Percentiles rank a stretch among this genome's conserved stretches.
Conservation (phyloP, 768 basidiomycete genomes). For the Leccinellum albellum region DNA sequence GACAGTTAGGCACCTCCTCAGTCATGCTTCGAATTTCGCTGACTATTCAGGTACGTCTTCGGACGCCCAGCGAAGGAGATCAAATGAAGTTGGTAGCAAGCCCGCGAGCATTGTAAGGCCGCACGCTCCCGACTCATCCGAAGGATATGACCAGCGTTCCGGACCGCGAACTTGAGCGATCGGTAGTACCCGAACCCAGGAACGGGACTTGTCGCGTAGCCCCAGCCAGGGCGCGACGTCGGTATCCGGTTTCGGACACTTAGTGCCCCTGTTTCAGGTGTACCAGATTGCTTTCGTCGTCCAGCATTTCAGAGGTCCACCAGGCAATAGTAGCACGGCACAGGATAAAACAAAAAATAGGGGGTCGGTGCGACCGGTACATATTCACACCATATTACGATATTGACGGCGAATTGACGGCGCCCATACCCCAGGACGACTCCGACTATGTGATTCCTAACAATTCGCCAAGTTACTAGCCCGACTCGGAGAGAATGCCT, state of each 20-base stretch:
- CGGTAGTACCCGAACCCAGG: slow-evolving; percentile 24
- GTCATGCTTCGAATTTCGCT: background rate
- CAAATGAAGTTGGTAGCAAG: background rate
- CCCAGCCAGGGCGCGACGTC: slow-evolving; percentile 23
- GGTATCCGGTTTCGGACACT: slow-evolving; percentile 45
- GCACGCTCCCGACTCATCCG: background rate
- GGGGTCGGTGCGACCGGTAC: slow-evolving; percentile 17
- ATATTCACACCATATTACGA: background rate
- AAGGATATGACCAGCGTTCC: background rate
- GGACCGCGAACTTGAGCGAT: slow-evolving; percentile 14
- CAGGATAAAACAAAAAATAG: slow-evolving; percentile 50
- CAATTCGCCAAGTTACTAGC: background rate
- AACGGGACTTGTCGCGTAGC: slow-evolving; percentile 23
- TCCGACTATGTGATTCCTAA: slow-evolving; percentile 21
- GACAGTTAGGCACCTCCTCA: too few relatives aligned
- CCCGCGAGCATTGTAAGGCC: background rate
- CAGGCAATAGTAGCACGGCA: slow-evolving; percentile 33
- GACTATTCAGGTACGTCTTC: background rate
- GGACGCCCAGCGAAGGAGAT: background rate
- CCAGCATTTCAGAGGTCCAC: slow-evolving; percentile 34
- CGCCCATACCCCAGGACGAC: slow-evolving; percentile 34
- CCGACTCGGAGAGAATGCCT: background rate
- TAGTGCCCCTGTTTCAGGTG: slow-evolving; percentile 31
- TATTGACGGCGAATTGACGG: slow-evolving; percentile 1
- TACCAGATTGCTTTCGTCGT: slow-evolving; percentile 16